Base-by-base conservation (phyloP, 1,139 yeast species). In the Nematodospora anomalae region DNA sequence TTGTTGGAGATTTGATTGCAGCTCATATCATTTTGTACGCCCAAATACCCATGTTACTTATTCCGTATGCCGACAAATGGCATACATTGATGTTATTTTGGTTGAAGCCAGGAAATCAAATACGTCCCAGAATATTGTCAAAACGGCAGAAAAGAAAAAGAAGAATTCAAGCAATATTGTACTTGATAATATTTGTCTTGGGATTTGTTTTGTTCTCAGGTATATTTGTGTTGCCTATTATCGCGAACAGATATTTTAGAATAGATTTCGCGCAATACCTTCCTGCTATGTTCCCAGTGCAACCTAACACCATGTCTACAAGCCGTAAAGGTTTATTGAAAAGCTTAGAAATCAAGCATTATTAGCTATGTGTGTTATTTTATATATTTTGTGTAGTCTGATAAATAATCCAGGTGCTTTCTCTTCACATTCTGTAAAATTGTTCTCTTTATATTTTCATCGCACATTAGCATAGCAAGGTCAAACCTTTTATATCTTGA, bases 71-170 rank as follows among this genome's bases (percentile, higher is more conserved):
- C 32, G 92, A 87, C 54, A 72, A 72, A 38, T 79, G 88, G 81
- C 97, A 89, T 54, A 78, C 94, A 1, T 65, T 82, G 59, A 74
- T 85, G 72, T 64, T 89, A 30, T 79, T 88, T 56, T 89, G 96
- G 97, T 64, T 87, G 36, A 74, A 70, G 33, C 95, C 96, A 1
- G 71, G 75, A 2, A 57, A 66, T 44, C 74, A 78, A 47, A 53
- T 75, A 31, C 59, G 74, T 32, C 58, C 74, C 38, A 57, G 74
- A 40, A 48, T 66, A 13, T 47, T 63, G 11, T 52, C 64, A 44
- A 43, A 67, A 73, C 50, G 62, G 50, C 47, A 58, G 55, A 33
- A 60, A 59, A 37, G 60, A 20, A 50, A 45, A 7, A 53, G 66
- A 20, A 52, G 61, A 27, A 42, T 52, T 6, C 54, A 68, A 57